Conservation (phyloP, 2,329 filamentous ascomycete genomes). For the Phyllosticta ampelicida region DNA sequence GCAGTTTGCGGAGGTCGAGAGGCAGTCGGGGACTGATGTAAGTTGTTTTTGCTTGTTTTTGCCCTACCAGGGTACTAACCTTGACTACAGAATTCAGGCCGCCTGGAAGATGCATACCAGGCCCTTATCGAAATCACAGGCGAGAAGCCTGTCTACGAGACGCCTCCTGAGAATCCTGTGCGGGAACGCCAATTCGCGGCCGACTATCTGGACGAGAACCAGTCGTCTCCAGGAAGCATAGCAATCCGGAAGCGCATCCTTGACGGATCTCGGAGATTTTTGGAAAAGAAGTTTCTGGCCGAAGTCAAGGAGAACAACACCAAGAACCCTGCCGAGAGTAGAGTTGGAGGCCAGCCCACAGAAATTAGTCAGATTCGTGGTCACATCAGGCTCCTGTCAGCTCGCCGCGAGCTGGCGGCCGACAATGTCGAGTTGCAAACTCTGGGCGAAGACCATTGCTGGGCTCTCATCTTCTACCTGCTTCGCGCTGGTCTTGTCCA, state of each 20-base stretch:
- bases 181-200: conserved; percentile 65
- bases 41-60: conserved; percentile 15
- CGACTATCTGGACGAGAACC: conserved; percentile 66
- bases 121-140: conserved; percentile 69
- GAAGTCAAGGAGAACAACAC: conserved; percentile 68
- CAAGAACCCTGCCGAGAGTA: conserved; percentile 79
- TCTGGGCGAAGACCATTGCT: conserved; percentile 65
- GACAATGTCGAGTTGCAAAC: conserved; percentile 69
- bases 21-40: conserved; percentile 54
- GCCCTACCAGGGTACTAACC: neutral
- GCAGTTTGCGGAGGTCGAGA: conserved; percentile 65
- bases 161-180: conserved; percentile 36
- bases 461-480: conserved; percentile 90
- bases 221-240: conserved; percentile 52
- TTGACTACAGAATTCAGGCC: conserved; percentile 49
- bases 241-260: conserved; percentile 70
- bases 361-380: conserved; percentile 84
- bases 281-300: conserved; percentile 71
- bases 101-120: conserved; percentile 72
- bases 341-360: conserved; percentile 79
- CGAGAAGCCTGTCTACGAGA: conserved; percentile 43
- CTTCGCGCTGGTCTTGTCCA: conserved; percentile 72
- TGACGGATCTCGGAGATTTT: conserved; percentile 63
- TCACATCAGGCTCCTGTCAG: conserved; percentile 72
- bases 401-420: conserved; percentile 71